Base-by-base conservation (phyloP, 1,139 yeast species). In the Protomyces arabidopsidicola region DNA sequence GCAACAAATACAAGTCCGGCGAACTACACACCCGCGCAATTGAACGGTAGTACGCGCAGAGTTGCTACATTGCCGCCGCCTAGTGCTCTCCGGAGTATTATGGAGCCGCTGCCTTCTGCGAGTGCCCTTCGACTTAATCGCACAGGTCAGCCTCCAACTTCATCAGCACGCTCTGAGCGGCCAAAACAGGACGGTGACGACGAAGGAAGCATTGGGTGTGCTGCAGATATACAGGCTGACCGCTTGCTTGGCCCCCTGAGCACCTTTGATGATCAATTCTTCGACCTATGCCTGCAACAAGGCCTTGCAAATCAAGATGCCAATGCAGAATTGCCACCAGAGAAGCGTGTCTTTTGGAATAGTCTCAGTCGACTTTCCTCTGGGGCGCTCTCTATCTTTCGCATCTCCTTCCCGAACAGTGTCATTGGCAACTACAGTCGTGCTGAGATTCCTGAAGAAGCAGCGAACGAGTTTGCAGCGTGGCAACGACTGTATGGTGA, bases 401-500 rank as follows among this genome's bases (percentile, higher is more conserved):
- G 53, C 36, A 50, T 24, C 36, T 50, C 36, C 18, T 24, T 24
- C 6, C 36, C 53, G 5, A 24, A 50, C 34, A n/a, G 34, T 20
- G 35, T 31, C 22, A 24, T 31, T 50, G 48, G 61, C 51, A n/a
- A 57, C 51, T 10, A 48, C 38, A 36, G 50, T 35, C 38, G 61
- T 42, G 52, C 50, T 48, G 55, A 22, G 39, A 57, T 36, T 57
- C 55, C 50, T 35, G 31, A 9, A 14, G 38, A 22, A 36, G 39
- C 16, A 48, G 45, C 39, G 20, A 57, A 36, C 3, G 55, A 58
- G n/a, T 12, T 58, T 14, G 34, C 24, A 20, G 34, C 12, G 12
- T 58, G 62, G 62, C 34, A 55, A 27, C 24, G 39, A 12, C 34
- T 18, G n/a, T 58, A 58, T 20, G 62, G 62, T 27, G 52, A 27